phyloP scores from a whole-genome alignment of 805 yeast genomes.

The Scheffersomyces stipitis region DNA sequence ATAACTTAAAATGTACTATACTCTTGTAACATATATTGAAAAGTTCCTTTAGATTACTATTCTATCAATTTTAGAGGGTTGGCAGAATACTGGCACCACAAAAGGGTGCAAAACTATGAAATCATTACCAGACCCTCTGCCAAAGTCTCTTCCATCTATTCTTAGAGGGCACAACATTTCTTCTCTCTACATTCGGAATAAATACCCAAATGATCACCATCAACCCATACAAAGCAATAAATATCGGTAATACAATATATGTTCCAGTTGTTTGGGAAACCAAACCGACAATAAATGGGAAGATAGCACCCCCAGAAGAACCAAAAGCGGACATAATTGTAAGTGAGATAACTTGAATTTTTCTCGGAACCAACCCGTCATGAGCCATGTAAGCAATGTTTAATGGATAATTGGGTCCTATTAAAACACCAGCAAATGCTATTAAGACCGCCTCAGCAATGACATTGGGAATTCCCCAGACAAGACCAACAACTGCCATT shows the following conservation, averaged over 20 bases:
- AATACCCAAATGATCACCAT: constrained; percentile 41
- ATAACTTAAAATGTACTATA: no score
- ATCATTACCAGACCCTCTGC: background rate
- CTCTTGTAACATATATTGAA: no score
- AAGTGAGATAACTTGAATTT: constrained; percentile 49
- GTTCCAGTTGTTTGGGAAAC: constrained; percentile 47
- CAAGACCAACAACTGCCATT: constrained; percentile 36
- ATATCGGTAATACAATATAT: constrained; percentile 49
- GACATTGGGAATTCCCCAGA: constrained; percentile 50
- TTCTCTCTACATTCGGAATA: constrained; percentile 35
- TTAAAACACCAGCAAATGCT: constrained; percentile 54
- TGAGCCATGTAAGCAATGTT: constrained; percentile 45
- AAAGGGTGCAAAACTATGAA: background rate
- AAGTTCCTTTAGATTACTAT: background rate
- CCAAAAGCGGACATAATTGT: constrained; percentile 58
- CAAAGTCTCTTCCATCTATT: background rate
- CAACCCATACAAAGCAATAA: constrained; percentile 33
- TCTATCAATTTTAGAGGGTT: no score
- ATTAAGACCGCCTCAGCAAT: constrained; percentile 47
- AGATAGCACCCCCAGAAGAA: constrained; percentile 56
- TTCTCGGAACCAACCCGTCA: constrained; percentile 43
- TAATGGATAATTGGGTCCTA: constrained; percentile 68
- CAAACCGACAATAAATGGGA: constrained; percentile 54
- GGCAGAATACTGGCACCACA: no score
- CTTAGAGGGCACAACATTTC: background rate